Base-by-base conservation (phyloP, 305 asterid genomes). In the Fraxinus angustifolia region DNA sequence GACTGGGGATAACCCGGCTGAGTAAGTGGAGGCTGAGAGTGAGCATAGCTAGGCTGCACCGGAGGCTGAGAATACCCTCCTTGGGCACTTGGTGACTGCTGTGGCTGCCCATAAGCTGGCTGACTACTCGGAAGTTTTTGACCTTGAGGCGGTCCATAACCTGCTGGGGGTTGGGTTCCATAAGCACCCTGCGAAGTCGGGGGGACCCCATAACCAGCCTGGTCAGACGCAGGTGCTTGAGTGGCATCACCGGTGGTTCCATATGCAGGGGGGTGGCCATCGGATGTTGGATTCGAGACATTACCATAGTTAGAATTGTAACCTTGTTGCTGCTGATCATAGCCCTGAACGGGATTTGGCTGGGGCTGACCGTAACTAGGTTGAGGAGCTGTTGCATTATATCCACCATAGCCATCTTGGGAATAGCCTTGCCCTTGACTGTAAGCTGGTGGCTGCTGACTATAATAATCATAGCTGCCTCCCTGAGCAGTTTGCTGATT, bases 311-410 rank as follows among this genome's bases (percentile, higher is more conserved):
- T 23, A 10, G 96, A 83, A 81, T 82, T 85, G 75, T 91, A 92
- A 77, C 93, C 94, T 83, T 93, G 98, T 76, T 95, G 97, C 90
- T 91, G 95, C 87, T 89, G 94, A 76, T 93, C 97, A 78, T 93
- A 93, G 53, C 96, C 94, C 23, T 91, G 73, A 21, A 70, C 77
- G 0, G 96, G 78, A 75, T 84, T 90, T 2, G 87, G 76, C 74
- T 85, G 93, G 30, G 93, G 83, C 79, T 89, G 94, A n/a, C 87
- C 88, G 50, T 91, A 91, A 70, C 90, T 87, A 79, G 92, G 71
- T 76, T 89, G 92, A 83, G 87, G 78, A 21, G 79, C 84, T 76
- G 91, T 75, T 1, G 90, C 87, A 2, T 78, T 78, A 79, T 93
- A 90, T 76, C 90, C 92, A 36, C 91, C 90, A 68, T 92, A 93